phyloP scores from a whole-genome alignment of 1,284 basidiomycete species.

The Puccinia triticina region DNA sequence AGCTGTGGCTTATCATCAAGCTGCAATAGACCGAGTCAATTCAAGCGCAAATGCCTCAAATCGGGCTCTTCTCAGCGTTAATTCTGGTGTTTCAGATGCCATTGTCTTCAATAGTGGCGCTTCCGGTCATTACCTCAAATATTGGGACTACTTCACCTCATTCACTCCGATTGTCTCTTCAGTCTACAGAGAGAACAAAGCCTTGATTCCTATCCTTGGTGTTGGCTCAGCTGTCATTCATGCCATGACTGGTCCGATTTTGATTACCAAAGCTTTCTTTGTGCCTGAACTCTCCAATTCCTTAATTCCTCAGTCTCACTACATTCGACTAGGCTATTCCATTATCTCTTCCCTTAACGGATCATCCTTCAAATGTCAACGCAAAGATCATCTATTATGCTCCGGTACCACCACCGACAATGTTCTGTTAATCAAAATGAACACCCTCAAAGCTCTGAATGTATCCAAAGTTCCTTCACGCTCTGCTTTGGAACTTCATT shows the following conservation, averaged over 20 bases:
- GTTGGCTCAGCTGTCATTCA: not conserved
- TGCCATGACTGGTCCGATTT: not conserved
- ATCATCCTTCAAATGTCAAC: not conserved
- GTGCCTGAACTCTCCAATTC: not conserved
- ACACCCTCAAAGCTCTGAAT: not conserved
- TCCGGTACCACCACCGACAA: not conserved
- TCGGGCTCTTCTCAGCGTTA: too few species aligned
- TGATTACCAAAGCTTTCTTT: not conserved
- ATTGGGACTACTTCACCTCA: too few species aligned
- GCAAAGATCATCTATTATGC: not conserved
- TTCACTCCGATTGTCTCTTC: not conserved
- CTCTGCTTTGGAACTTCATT: not conserved
- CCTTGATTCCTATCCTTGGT: not conserved
- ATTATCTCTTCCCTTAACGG: not conserved
- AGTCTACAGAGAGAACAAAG: not conserved
- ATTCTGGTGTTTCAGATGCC: too few species aligned
- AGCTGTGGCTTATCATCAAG: too few species aligned
- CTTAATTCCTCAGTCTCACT: not conserved
- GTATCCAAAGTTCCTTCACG: too few species aligned
- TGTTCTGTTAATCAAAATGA: not conserved
- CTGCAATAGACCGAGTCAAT: too few species aligned
- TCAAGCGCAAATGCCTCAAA: too few species aligned
- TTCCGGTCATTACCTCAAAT: too few species aligned
- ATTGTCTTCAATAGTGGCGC: too few species aligned
- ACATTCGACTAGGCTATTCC: not conserved